Evolutionary conservation across 2,329 filamentous ascomycete genomes (phyloP).

Genomic region (Biscogniauxia marginata): DNA sequence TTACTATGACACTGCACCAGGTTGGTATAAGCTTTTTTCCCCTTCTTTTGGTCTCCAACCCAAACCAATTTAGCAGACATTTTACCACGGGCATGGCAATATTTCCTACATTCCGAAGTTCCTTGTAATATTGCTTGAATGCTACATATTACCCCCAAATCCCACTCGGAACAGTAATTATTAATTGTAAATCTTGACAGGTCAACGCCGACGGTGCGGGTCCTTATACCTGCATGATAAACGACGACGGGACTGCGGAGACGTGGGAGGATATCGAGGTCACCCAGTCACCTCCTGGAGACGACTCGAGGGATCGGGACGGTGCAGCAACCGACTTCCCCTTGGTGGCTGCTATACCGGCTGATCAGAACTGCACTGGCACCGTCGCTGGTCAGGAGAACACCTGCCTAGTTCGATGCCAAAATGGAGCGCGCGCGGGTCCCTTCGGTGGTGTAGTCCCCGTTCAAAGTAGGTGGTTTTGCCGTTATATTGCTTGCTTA

Average conservation of each 20-base stretch:
- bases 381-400: conserved; percentile 57
- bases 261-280: conserved; percentile 55
- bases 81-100: background rate
- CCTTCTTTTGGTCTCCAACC: background rate
- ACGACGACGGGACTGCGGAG: conserved; percentile 55
- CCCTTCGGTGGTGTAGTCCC: conserved; percentile 63
- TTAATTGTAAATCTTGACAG: background rate
- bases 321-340: conserved; percentile 45
- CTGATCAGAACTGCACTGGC: conserved; percentile 56
- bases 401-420: conserved; percentile 62
- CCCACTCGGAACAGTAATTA: too few species aligned
- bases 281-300: conserved; percentile 51
- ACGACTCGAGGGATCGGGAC: conserved; percentile 46
- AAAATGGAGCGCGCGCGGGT: conserved; percentile 59
- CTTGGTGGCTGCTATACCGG: conserved; percentile 58
- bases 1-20: conserved; percentile 65
- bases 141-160: too few species aligned
- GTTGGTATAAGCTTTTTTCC: background rate
- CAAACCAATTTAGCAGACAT: background rate
- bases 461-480: conserved; percentile 43
- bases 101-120: background rate
- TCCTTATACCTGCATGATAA: conserved; percentile 65
- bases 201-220: conserved; percentile 67
- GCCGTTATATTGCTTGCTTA: background rate
- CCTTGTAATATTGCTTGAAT: background rate